Evolutionary conservation across 352 stramenopile genomes (phyloP).

Genomic region (Pythium insidiosum): DNA sequence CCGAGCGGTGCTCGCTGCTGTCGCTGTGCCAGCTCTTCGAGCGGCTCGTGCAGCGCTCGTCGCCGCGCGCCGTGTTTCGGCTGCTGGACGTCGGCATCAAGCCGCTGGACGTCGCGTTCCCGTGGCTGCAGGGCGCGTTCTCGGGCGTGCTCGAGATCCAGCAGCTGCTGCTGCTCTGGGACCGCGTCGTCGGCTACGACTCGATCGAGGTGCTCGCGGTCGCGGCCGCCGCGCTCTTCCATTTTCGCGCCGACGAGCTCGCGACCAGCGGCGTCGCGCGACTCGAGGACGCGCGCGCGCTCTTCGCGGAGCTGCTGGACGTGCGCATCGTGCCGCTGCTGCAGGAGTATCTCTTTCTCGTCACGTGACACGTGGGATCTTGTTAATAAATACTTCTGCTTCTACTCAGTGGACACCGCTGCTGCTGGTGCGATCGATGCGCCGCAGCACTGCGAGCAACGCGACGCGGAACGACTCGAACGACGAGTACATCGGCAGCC

Average conservation of each 20-base stretch:
- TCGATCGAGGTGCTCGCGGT: conserved; percentile 60
- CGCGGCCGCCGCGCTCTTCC: conserved; percentile 62
- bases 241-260: conserved; percentile 53
- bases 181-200: conserved; percentile 66
- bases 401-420: no score
- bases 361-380: conserved; percentile 13
- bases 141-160: conserved; percentile 67
- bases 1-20: conserved; percentile 50
- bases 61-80: conserved; percentile 42
- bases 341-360: conserved; percentile 62
- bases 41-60: conserved; percentile 42
- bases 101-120: conserved; percentile 67
- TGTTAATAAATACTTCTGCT: background rate
- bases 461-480: conserved; percentile 42
- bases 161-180: conserved; percentile 72
- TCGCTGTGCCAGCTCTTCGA: conserved; percentile 73
- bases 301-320: conserved; percentile 64
- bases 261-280: no score
- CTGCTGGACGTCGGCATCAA: conserved; percentile 45
- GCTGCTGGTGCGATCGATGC: no score
- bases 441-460: conserved; percentile 35
- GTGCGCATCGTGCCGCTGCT: conserved; percentile 60
- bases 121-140: conserved; percentile 75
- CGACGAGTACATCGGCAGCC: conserved; percentile 39
- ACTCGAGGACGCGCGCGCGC: conserved; percentile 48